phyloP scores from a whole-genome alignment of 352 stramenopile genomes.

The Phytopythium litorale region DNA sequence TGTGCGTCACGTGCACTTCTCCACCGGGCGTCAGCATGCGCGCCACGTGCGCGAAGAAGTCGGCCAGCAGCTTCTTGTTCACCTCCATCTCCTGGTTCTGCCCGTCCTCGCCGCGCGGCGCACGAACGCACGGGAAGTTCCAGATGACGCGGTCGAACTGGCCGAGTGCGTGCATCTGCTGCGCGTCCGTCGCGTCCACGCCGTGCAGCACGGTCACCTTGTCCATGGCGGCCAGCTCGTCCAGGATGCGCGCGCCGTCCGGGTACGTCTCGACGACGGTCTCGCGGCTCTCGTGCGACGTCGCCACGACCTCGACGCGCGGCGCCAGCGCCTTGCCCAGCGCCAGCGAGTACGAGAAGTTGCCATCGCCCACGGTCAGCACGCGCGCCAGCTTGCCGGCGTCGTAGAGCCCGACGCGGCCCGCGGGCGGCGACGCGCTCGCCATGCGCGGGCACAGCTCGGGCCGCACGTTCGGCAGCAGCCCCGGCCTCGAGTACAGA shows the following conservation, averaged over 20 bases:
- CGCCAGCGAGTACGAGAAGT: slow-evolving; percentile 95
- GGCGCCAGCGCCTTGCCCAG: slow-evolving; percentile 60
- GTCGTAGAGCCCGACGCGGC: slow-evolving; percentile 58
- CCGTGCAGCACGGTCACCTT: slow-evolving; percentile 81
- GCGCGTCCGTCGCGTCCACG: slow-evolving; percentile 87
- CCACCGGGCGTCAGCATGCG: slow-evolving; percentile 51
- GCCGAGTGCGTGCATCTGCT: slow-evolving; percentile 67
- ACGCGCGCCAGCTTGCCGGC: slow-evolving; percentile 43
- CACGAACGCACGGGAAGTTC: slow-evolving; percentile 96
- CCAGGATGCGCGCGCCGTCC: slow-evolving; percentile 76
- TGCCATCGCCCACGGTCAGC: slow-evolving; percentile 94
- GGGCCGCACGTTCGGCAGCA: slow-evolving; percentile 70
- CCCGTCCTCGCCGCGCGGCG: slow-evolving; percentile 90
- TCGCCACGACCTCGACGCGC: slow-evolving; percentile 72
- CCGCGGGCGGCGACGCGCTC: neutral
- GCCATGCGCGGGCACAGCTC: slow-evolving; percentile 69
- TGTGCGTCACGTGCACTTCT: slow-evolving; percentile 95
- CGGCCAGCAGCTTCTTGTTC: slow-evolving; percentile 90
- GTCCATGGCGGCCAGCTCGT: slow-evolving; percentile 51
- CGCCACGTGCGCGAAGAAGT: slow-evolving; percentile 82
- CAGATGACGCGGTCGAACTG: slow-evolving; percentile 93
- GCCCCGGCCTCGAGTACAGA: slow-evolving; percentile 42
- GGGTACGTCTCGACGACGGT: slow-evolving; percentile 91
- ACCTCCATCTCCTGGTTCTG: slow-evolving; percentile 95
- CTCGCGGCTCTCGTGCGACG: slow-evolving; percentile 89